These are phyloP conservation scores for Diaporthe citriasiana DNA, from an alignment of 2,329 filamentous ascomycete genomes.

Conservation along the genomic window DNA sequence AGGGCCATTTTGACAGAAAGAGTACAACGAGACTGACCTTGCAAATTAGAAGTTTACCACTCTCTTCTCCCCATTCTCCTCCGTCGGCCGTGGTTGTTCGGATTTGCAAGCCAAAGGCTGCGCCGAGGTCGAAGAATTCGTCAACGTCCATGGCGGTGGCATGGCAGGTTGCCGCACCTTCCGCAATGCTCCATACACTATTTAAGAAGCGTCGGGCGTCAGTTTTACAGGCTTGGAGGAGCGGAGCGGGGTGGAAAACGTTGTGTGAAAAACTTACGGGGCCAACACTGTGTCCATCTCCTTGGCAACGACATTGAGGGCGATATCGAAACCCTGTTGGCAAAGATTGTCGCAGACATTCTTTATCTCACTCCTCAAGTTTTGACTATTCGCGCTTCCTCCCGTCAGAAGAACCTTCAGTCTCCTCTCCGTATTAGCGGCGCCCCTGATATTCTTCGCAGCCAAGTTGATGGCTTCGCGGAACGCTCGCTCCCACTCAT, in stretches of 20 bases:
- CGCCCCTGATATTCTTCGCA: not conserved
- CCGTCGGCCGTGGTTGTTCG: not conserved
- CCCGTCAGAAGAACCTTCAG: slow-evolving; percentile 3
- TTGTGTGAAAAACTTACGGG: not conserved
- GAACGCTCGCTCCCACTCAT: slow-evolving; percentile 14
- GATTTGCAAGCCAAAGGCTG: slow-evolving; percentile 4
- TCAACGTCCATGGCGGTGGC: slow-evolving; percentile 22
- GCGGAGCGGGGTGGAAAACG: too few relatives aligned
- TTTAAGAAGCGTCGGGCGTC: not conserved
- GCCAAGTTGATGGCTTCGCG: slow-evolving; percentile 12
- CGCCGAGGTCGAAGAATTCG: slow-evolving; percentile 23
- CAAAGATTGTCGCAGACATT: not conserved
- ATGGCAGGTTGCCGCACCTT: slow-evolving; percentile 10
- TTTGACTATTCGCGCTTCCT: slow-evolving; percentile 4
- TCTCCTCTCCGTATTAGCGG: not conserved
- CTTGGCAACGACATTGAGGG: not conserved
- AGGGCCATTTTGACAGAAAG: not conserved
- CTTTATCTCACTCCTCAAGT: not conserved
- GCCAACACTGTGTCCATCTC: not conserved
- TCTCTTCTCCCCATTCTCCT: not conserved
- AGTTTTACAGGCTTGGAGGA: accelerated
- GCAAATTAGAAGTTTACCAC: not conserved
- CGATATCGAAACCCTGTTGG: not conserved
- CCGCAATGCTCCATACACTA: slow-evolving; percentile 15
- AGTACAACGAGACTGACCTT: not conserved